Base-by-base conservation (phyloP, 2,329 filamentous ascomycete species). In the Aureobasidium uvarum region DNA sequence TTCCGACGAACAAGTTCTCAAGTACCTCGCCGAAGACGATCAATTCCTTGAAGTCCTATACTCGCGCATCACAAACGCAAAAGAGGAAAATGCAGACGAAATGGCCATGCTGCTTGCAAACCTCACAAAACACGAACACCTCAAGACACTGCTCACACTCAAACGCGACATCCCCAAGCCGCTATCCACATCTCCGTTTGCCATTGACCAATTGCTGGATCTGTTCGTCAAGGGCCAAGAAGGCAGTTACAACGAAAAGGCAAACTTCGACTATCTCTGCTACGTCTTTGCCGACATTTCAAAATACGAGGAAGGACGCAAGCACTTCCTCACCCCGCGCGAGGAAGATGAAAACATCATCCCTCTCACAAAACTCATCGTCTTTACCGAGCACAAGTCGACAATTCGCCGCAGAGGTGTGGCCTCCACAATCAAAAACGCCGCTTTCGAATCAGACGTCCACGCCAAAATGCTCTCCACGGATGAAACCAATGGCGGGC, bases 221-320 rank as follows among this genome's bases (percentile, higher is more conserved):
- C 89, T 96, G 71, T 99, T 99, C 74, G 95, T 98, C 74, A 96
- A 95, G 79, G 94, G 94, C 23, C 88, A 91, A 25, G 88, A 90
- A 67, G 90, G 89, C 28, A 82, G 83, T 11, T 92, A 95, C 77
- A 98, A 98, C 81, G 89, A 90, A 73, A 76, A 89, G 31, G 92
- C 92, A 67, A 85, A 94, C 77, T 98, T 87, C 76, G 92, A 99
- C 79, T 97, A 98, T 77, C 85, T 99, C 28, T 87, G 92, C 48
- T 99, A 98, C 74, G 83, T 97, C 64, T 96, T 99, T 75, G 94
- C 95, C 46, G 94, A 99, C 76, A 83, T 99, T 11, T 89, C 92
- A 58, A 96, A 84, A 67, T 70, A 93, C 72, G 81, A 86, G 41
- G 85, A 90, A 69, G 86, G 92, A 23, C 85, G 91, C 36, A 82